Percentiles rank a stretch among this genome's conserved stretches.
These are phyloP conservation scores for Jasminum sambac DNA, from an alignment of 257 asterid species.

Conservation along the genomic window DNA sequence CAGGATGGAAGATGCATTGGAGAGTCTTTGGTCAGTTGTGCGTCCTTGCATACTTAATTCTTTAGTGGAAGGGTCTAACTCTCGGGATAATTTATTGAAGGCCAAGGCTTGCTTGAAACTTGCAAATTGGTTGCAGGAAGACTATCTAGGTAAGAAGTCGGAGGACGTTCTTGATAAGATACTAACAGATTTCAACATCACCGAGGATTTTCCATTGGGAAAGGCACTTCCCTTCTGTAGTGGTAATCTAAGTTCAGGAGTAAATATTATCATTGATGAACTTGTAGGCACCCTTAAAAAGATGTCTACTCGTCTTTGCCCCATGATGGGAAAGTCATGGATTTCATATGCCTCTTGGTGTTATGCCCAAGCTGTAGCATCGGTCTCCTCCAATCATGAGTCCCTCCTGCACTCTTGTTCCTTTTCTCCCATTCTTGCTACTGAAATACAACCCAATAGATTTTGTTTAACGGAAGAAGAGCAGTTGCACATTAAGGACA, in stretches of 20 bases:
- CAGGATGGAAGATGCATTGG: slow-evolving; percentile 70
- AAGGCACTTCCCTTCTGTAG: slow-evolving; percentile 34
- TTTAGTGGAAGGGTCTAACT: slow-evolving; percentile 40
- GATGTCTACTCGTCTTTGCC: slow-evolving; percentile 83
- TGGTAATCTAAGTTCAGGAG: slow-evolving; percentile 36
- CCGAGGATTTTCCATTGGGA: slow-evolving; percentile 42
- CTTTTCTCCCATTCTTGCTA: slow-evolving; percentile 60
- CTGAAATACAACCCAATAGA: slow-evolving; percentile 66
- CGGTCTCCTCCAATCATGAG: slow-evolving; percentile 45
- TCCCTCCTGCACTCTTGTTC: slow-evolving; percentile 53
- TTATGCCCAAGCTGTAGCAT: slow-evolving; percentile 69
- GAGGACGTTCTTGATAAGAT: slow-evolving; percentile 55
- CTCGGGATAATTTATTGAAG: slow-evolving; percentile 59
- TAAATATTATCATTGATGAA: slow-evolving; percentile 53
- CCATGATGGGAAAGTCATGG: slow-evolving; percentile 95
- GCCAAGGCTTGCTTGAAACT: slow-evolving; percentile 97
- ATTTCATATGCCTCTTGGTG: slow-evolving; percentile 95
- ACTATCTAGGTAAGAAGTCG: slow-evolving; percentile 40
- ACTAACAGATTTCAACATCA: slow-evolving; percentile 50
- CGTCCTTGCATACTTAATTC: slow-evolving; percentile 60
- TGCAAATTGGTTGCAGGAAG: slow-evolving; percentile 73
- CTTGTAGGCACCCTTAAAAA: slow-evolving; percentile 73
- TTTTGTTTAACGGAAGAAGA: slow-evolving; percentile 71
- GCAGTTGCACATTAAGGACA: slow-evolving; percentile 51
- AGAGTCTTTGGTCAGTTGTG: slow-evolving; percentile 72